Conservation (phyloP, 2,329 filamentous ascomycete genomes). For the Phyllosticta capitalensis region DNA sequence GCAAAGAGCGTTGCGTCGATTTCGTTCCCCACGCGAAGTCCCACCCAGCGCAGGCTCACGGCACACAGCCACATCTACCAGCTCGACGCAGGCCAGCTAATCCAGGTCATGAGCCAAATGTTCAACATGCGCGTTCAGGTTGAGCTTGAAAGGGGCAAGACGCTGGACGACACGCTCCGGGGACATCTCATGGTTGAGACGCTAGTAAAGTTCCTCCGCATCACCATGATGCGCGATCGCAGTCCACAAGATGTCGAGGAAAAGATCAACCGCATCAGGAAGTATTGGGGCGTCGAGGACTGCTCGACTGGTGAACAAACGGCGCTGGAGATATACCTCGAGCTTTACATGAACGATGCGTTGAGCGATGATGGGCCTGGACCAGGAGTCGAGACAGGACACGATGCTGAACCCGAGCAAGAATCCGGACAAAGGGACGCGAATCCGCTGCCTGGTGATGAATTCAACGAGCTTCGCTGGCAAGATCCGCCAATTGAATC, state of each 20-base stretch:
- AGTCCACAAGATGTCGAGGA: not conserved
- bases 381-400: no score
- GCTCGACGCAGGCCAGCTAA: not conserved
- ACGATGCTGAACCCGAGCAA: no score
- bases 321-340: not conserved
- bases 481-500: no score
- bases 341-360: not conserved
- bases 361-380: not conserved
- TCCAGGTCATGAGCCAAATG: not conserved
- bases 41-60: not conserved
- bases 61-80: not conserved
- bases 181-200: not conserved
- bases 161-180: not conserved
- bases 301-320: not conserved
- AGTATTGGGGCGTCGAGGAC: not conserved
- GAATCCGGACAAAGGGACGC: no score
- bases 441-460: no score
- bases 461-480: no score
- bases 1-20: slow-evolving; percentile 23
- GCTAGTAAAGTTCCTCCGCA: slow-evolving; percentile 2
- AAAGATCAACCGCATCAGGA: not conserved
- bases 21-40: slow-evolving; percentile 14
- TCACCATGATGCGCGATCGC: not conserved
- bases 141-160: no score
- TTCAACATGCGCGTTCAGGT: not conserved